Evolutionary conservation across 106 monocot species (phyloP).

Genomic region (Acanthochlamys bracteata): DNA sequence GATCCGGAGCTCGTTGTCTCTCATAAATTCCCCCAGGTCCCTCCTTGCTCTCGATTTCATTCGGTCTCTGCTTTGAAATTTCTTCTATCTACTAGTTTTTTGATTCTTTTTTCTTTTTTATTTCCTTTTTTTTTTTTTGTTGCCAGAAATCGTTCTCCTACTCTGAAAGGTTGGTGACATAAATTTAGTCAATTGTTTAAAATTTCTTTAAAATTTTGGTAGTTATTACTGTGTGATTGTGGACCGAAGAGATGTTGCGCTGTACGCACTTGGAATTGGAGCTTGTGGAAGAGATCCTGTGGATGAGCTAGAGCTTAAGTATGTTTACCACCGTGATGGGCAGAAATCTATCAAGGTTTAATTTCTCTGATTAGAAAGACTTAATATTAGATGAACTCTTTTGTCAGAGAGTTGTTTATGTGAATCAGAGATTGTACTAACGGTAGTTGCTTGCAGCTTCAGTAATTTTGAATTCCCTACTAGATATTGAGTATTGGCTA

Average conservation of each 20-base stretch:
- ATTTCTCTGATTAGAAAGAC: background rate
- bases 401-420: background rate
- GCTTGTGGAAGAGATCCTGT: conserved; percentile 65
- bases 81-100: background rate
- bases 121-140: background rate
- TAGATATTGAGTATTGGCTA: no score
- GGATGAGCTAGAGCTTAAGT: conserved; percentile 81
- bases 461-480: no score
- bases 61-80: background rate
- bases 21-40: conserved; percentile 73
- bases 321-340: conserved; percentile 71
- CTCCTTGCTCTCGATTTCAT: background rate
- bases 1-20: conserved; percentile 69
- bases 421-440: background rate
- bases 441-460: background rate
- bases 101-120: background rate
- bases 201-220: background rate
- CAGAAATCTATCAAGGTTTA: conserved; percentile 56
- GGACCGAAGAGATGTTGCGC: conserved; percentile 57
- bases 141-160: conserved; percentile 59
- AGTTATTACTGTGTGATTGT: background rate
- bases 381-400: background rate
- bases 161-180: conserved; percentile 50
- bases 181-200: background rate
- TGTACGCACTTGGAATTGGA: conserved; percentile 84